A percentile compares a stretch with the other conserved stretches of the same genome.
Evolutionary conservation across 2,329 filamentous ascomycete species (phyloP).

Genomic region (Stachybotrys elegans): DNA sequence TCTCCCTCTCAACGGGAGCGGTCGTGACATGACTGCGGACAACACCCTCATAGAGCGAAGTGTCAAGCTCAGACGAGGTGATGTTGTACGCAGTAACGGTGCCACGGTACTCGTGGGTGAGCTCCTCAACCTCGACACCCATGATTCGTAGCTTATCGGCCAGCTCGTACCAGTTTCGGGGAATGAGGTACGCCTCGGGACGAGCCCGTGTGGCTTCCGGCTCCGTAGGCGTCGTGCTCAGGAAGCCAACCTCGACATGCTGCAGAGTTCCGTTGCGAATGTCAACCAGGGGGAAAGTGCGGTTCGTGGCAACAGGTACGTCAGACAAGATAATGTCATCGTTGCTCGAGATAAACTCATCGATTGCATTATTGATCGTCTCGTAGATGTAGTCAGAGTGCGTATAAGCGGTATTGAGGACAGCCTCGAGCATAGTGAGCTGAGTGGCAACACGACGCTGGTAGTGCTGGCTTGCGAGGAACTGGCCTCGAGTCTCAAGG

Average conservation of each 20-base stretch:
- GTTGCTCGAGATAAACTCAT: neutral
- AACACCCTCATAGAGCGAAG: neutral
- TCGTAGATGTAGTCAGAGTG: neutral
- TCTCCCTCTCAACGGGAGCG: neutral
- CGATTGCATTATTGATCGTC: neutral
- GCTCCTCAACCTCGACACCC: constrained; percentile 1
- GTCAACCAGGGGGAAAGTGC: neutral
- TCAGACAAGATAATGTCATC: neutral
- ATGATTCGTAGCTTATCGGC: neutral
- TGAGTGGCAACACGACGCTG: neutral
- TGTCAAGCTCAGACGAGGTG: neutral
- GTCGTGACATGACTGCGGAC: neutral
- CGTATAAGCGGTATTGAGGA: neutral
- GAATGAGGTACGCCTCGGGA: neutral
- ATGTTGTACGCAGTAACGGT: neutral
- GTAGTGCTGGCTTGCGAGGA: neutral
- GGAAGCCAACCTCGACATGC: neutral
- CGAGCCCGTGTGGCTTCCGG: neutral
- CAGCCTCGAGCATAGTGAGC: neutral
- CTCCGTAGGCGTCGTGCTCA: neutral
- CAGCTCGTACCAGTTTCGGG: neutral
- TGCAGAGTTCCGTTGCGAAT: neutral
- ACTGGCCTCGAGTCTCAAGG: neutral
- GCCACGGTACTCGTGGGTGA: neutral
- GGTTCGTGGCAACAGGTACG: neutral